Base-by-base conservation (phyloP, 2,329 filamentous ascomycete genomes). In the Elsinoe ampelina region DNA sequence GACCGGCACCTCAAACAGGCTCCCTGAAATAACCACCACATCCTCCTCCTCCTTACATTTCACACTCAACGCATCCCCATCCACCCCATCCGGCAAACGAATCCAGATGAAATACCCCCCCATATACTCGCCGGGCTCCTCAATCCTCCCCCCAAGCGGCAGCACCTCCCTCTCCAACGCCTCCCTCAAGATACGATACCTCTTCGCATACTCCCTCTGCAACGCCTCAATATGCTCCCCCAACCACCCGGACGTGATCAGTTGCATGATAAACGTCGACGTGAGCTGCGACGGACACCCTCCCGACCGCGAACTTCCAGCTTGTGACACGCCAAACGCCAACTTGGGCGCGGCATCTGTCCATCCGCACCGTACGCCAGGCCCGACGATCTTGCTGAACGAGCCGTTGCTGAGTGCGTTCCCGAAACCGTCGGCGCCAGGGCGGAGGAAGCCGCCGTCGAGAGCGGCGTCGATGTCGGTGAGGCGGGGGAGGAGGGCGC, bases 91-190 rank as follows among this genome's bases (percentile, higher is more conserved):
- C 0, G 84, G 83, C 3, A 95, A 69, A 1, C 75, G 77, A 22
- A 95, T 70, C 89, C 89, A 95, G 48, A 95, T 74, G 68, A 95
- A 95, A 68, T 92, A 95, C 0, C 90, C 90, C 0, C 90, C 90
- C 30, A 84, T 85, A 2, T 84, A 69, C 2, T 73, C 67, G 57
- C 73, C 68, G 1, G 68, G 64, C 57, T 78, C 70, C 12, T 70
- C 68, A 36, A 75, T 58, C 63, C 70, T 62, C 72, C 87, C 79
- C 1, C 84, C 86, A 0, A 87, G 72, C 0, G 86, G 85, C 0
- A 77, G 66, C 1, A 95, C 73, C 48, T 85, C 69, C 52, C 76
- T 67, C 36, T 77, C 67, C 20, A 93, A 79, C 0, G 84, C 81
- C 1, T 69, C 63, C 60, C 83, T 74, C 66, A 92, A 77, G 1